Conservation (phyloP, 768 basidiomycete genomes). For the Pulveroboletus sp. region DNA sequence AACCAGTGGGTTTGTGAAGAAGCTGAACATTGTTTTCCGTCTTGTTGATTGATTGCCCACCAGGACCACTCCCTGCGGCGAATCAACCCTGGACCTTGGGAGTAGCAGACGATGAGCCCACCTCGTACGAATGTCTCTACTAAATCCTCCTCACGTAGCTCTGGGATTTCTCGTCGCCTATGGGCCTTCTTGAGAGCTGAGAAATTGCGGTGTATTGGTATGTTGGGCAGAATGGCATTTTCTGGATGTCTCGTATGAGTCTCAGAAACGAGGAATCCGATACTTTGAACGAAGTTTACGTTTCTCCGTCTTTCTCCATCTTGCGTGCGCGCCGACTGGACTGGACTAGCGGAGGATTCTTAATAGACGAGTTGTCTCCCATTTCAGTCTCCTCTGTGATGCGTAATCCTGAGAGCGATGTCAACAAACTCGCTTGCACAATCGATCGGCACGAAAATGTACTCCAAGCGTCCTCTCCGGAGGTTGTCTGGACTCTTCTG, state of each 20-base stretch:
- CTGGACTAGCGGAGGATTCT: constrained; percentile 45
- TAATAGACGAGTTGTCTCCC: constrained; percentile 79
- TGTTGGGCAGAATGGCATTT: constrained; percentile 30
- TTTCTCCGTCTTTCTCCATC: constrained; percentile 35
- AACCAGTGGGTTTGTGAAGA: constrained; percentile 81
- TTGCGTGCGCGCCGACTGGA: constrained; percentile 46
- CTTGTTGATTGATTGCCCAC: constrained; percentile 97
- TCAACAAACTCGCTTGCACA: not conserved
- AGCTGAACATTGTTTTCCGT: constrained; percentile 89
- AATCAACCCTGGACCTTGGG: constrained; percentile 7
- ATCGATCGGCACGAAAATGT: constrained; percentile 16
- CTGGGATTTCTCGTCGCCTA: constrained; percentile 57
- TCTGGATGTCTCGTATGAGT: constrained; percentile 26
- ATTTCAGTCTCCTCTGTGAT: constrained; percentile 81
- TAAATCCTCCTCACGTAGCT: constrained; percentile 73
- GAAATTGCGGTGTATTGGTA: constrained; percentile 42
- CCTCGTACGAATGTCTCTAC: constrained; percentile 87
- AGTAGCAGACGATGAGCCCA: constrained; percentile 28
- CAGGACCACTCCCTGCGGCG: constrained; percentile 75
- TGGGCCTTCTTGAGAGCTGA: constrained; percentile 70
- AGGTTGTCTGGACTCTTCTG: constrained; percentile 36
- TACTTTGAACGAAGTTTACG: constrained; percentile 22
- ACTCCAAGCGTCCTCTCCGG: constrained; percentile 55
- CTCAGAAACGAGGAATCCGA: constrained; percentile 28
- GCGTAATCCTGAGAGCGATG: constrained; percentile 50